These are phyloP conservation scores for Verbena officinalis DNA, from an alignment of 257 asterid genomes.

Conservation along the genomic window DNA sequence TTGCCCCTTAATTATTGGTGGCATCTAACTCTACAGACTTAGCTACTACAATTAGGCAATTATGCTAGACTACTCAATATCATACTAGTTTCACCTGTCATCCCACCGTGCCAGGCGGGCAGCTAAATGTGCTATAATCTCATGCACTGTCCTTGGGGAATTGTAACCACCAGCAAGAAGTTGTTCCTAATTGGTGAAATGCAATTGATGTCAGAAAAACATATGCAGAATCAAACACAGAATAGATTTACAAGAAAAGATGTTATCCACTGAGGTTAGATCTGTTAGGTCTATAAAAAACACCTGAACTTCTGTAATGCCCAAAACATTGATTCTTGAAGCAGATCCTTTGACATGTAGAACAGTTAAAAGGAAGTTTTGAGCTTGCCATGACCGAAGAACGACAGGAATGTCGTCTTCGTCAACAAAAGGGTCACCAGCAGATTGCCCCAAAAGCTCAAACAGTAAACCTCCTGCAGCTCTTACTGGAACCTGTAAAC, in stretches of 20 bases:
- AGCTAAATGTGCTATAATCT: conserved; percentile 74
- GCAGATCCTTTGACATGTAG: conserved; percentile 84
- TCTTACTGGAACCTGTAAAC: conserved; percentile 87
- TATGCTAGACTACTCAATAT: conserved; percentile 5
- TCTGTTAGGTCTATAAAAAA: conserved; percentile 1
- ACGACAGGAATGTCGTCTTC: conserved; percentile 97
- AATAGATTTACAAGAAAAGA: conserved; percentile 10
- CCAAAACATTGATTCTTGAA: conserved; percentile 72
- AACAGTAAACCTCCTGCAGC: conserved; percentile 94
- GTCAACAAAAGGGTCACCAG: conserved; percentile 79
- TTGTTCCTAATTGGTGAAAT: conserved; percentile 55
- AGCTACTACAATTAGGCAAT: conserved; percentile 12
- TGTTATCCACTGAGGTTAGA: conserved; percentile 21
- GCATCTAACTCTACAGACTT: conserved; percentile 7
- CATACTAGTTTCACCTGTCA: conserved; percentile 68
- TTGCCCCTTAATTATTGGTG: background rate
- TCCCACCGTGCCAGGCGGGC: conserved; percentile 97
- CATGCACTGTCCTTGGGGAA: conserved; percentile 85
- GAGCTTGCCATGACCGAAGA: conserved; percentile 95
- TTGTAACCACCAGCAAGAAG: conserved; percentile 80
- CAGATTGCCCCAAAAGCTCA: conserved; percentile 97
- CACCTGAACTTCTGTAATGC: conserved; percentile 96
- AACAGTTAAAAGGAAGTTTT: conserved; percentile 73
- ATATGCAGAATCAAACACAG: conserved; percentile 26
- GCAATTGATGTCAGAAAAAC: conserved; percentile 24